phyloP scores from a whole-genome alignment of 352 stramenopile genomes.

The Stephanocyclus meneghinianus region DNA sequence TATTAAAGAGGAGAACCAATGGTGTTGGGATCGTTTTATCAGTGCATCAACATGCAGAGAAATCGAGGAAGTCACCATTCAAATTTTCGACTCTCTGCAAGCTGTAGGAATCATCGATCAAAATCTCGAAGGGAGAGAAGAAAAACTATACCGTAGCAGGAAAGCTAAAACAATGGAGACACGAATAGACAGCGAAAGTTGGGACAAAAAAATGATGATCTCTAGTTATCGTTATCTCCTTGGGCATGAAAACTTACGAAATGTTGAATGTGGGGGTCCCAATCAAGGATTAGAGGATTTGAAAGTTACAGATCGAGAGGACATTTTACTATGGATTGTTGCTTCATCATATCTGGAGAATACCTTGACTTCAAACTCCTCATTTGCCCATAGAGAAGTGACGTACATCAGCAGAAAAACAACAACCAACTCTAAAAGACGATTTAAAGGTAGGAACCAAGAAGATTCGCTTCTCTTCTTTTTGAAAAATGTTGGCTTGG shows the following conservation, averaged over 20 bases:
- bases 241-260: background rate
- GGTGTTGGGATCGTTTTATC: slow-evolving; percentile 9
- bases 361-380: slow-evolving; percentile 2
- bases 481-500: background rate
- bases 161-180: slow-evolving; percentile 3
- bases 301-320: background rate
- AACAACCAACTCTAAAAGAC: background rate
- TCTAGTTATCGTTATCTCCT: background rate
- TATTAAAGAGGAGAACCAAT: slow-evolving; percentile 7
- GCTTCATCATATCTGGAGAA: slow-evolving; percentile 3
- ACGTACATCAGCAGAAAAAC: background rate
- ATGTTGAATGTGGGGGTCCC: background rate
- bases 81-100: slow-evolving; percentile 9
- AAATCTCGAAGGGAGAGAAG: background rate
- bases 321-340: slow-evolving; percentile 6
- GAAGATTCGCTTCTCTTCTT: slow-evolving; percentile 6
- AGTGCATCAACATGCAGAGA: slow-evolving; percentile 3
- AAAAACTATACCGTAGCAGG: background rate
- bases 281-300: background rate
- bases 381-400: background rate
- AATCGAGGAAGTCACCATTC: background rate
- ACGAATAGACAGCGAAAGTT: background rate
- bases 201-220: slow-evolving; percentile 10
- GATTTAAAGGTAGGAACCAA: background rate
- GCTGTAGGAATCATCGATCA: background rate